Conservation (phyloP, 371 early-diverging fungal genomes). For the Dichotomocladium elegans region DNA sequence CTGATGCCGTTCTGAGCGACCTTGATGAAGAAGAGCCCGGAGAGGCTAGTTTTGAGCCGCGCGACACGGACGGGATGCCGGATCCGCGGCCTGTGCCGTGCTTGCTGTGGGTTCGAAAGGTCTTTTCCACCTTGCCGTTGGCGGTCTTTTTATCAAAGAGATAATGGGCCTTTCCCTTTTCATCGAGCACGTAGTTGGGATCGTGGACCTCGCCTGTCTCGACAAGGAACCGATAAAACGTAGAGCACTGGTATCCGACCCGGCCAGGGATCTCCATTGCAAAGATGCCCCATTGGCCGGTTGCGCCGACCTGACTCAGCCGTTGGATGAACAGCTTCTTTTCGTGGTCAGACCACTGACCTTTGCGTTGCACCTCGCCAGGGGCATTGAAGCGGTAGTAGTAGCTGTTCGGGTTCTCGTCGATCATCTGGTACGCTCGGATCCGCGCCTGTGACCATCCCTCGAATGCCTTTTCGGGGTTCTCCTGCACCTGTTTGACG, state of each 20-base stretch:
- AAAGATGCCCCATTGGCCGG: conserved; percentile 93
- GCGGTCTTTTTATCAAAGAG: conserved; percentile 77
- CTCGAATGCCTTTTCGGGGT: conserved; percentile 79
- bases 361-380: conserved; percentile 86
- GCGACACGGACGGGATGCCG: conserved; percentile 7
- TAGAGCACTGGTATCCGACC: conserved; percentile 94
- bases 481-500: conserved; percentile 74
- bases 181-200: conserved; percentile 84
- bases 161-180: conserved; percentile 83
- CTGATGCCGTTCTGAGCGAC: not conserved
- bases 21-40: not conserved
- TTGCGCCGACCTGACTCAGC: conserved; percentile 78
- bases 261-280: conserved; percentile 90
- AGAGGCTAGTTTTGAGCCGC: too few species aligned
- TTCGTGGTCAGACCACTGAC: conserved; percentile 83
- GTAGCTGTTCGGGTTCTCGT: conserved; percentile 88
- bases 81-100: conserved; percentile 20
- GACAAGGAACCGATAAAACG: conserved; percentile 83
- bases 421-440: conserved; percentile 82
- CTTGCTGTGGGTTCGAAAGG: conserved; percentile 72
- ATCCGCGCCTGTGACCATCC: conserved; percentile 90
- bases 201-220: conserved; percentile 81
- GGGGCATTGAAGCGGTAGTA: conserved; percentile 95
- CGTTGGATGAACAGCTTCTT: conserved; percentile 76
- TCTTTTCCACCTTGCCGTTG: conserved; percentile 68